These are phyloP conservation scores for Colletotrichum chrysophilum DNA, from an alignment of 2,329 filamentous ascomycete genomes.

Conservation along the genomic window DNA sequence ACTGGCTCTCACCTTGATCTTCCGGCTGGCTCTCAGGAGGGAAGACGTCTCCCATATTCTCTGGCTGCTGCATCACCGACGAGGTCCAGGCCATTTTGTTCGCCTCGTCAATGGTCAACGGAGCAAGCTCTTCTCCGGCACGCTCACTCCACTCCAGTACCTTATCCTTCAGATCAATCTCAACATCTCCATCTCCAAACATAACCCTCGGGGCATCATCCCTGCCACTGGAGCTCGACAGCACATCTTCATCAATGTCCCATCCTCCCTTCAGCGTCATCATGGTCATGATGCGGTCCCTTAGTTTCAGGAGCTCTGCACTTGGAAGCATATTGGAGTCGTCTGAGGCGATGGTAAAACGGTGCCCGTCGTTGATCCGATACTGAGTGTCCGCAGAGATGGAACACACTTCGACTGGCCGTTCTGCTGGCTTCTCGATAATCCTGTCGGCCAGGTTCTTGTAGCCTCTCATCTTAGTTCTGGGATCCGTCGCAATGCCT, in stretches of 20 bases:
- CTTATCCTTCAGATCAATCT: background rate
- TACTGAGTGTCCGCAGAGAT: background rate
- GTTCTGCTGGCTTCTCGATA: background rate
- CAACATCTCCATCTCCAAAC: background rate
- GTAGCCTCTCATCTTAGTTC: background rate
- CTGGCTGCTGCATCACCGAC: background rate
- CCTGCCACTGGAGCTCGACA: background rate
- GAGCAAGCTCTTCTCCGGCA: background rate
- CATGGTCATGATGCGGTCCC: background rate
- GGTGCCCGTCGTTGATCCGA: background rate
- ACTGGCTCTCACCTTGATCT: background rate
- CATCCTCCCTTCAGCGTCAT: accelerated
- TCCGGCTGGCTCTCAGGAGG: background rate
- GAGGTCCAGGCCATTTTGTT: background rate
- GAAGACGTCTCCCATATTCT: background rate
- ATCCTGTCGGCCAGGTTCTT: too few species aligned
- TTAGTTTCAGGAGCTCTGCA: background rate
- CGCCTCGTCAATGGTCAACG: accelerated
- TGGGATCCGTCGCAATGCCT: background rate
- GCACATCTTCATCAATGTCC: accelerated
- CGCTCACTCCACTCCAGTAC: background rate
- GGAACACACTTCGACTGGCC: background rate
- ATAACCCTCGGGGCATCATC: background rate
- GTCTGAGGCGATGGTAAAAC: background rate
- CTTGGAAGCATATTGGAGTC: background rate